Percentiles rank a stretch among this genome's conserved stretches.
These are phyloP conservation scores for Periglandula ipomoeae DNA, from an alignment of 2,329 filamentous ascomycete species.

Conservation along the genomic window DNA sequence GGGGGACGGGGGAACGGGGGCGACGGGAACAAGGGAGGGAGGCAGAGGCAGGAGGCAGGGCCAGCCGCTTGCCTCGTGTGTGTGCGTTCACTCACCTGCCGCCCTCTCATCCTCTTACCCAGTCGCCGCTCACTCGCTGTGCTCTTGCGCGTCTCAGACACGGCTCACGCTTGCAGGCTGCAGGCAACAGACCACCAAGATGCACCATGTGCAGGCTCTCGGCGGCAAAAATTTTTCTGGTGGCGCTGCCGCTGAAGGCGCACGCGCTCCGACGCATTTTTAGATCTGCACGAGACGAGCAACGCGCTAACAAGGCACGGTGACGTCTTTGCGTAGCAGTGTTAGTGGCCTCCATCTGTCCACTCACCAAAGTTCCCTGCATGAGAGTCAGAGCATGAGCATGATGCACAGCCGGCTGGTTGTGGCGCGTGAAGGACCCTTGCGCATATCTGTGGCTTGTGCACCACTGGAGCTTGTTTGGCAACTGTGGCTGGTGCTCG, in stretches of 20 bases:
- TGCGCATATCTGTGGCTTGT: not conserved
- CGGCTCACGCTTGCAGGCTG: not conserved
- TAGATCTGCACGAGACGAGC: not conserved
- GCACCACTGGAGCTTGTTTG: not conserved
- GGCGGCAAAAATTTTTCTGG: not conserved
- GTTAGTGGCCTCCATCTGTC: too few relatives aligned
- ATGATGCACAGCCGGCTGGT: too few relatives aligned
- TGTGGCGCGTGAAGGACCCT: not conserved
- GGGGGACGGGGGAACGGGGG: not conserved
- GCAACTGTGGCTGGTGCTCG: not conserved
- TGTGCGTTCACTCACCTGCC: too few relatives aligned
- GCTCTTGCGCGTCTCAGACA: not conserved
- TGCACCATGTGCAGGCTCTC: too few relatives aligned
- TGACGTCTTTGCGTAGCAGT: not conserved
- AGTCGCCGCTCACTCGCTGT: too few relatives aligned
- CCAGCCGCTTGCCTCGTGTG: too few relatives aligned
- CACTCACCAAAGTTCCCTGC: too few relatives aligned
- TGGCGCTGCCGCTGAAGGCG: not conserved
- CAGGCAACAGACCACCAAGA: not conserved
- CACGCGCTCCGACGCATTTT: not conserved
- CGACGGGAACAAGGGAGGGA: not conserved
- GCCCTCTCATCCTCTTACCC: too few relatives aligned
- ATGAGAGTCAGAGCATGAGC: too few relatives aligned
- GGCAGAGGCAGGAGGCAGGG: too few relatives aligned
- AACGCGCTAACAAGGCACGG: not conserved